A percentile compares a stretch with the other conserved stretches of the same genome.
phyloP scores from a whole-genome alignment of 768 basidiomycete species.

The Lentinula lateritia region DNA sequence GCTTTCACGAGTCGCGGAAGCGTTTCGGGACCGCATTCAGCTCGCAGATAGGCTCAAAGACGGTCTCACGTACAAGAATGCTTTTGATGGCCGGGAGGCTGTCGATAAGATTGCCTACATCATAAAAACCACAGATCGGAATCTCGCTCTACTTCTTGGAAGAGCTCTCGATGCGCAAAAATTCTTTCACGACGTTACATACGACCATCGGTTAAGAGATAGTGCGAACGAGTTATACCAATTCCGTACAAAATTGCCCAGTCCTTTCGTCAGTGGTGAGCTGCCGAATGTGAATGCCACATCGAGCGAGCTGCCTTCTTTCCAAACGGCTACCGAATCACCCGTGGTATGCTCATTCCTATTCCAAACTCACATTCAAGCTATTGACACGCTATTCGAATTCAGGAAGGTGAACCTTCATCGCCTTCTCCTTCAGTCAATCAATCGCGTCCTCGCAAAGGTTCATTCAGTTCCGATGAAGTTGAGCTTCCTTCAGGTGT shows the following conservation, averaged over 20 bases:
- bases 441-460: constrained; percentile 25
- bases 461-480: constrained; percentile 49
- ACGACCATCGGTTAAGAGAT: constrained; percentile 93
- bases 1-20: constrained; percentile 89
- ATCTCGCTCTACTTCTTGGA: constrained; percentile 91
- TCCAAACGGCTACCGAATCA: constrained; percentile 12
- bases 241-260: constrained; percentile 78
- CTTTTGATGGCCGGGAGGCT: constrained; percentile 95
- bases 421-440: constrained; percentile 19
- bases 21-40: constrained; percentile 78
- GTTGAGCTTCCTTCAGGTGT: constrained; percentile 83
- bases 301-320: constrained; percentile 10
- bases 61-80: constrained; percentile 91
- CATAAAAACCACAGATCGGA: constrained; percentile 97
- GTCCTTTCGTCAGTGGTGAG: constrained; percentile 82
- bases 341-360: constrained; percentile 8
- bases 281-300: constrained; percentile 28
- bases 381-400: not conserved
- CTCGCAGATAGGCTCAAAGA: constrained; percentile 85
- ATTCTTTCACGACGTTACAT: constrained; percentile 99
- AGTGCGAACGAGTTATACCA: constrained; percentile 88
- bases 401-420: constrained; percentile 22
- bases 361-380: not conserved
- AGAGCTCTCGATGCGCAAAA: constrained; percentile 96
- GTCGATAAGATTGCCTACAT: constrained; percentile 97